Evolutionary conservation across 2,329 filamentous ascomycete species (phyloP).

Genomic region (Balansia obtecta): DNA sequence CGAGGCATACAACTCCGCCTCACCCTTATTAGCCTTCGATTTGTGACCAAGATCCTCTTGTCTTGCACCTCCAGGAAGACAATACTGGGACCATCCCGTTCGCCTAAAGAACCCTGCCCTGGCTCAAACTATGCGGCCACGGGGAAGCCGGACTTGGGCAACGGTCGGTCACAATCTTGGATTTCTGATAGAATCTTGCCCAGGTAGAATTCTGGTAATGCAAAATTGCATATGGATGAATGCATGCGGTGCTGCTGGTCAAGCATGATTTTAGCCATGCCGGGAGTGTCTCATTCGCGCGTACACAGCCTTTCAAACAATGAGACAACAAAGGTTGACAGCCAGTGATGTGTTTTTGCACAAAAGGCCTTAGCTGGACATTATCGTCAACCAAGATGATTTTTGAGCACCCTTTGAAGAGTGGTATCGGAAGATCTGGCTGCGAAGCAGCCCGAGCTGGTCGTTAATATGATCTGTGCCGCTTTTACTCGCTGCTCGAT

Average conservation of each 20-base stretch:
- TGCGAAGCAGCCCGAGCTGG: not conserved
- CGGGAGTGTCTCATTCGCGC: not conserved
- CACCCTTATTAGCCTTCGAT: not conserved
- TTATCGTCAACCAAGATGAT: slow-evolving; percentile 33
- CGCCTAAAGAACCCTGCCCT: not conserved
- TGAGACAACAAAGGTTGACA: not conserved
- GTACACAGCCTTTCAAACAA: not conserved
- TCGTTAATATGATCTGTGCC: not conserved
- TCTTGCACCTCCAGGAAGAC: not conserved
- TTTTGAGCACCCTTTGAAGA: slow-evolving; percentile 28
- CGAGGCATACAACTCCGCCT: not conserved
- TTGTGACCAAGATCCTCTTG: not conserved
- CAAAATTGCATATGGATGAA: slow-evolving; percentile 24
- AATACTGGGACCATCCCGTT: not conserved
- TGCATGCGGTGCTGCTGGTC: slow-evolving; percentile 34
- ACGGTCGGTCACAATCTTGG: not conserved
- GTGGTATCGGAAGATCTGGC: slow-evolving; percentile 15
- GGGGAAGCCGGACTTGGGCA: not conserved
- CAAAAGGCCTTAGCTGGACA: slow-evolving; percentile 31
- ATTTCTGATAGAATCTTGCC: slow-evolving; percentile 13
- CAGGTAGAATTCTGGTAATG: slow-evolving; percentile 27
- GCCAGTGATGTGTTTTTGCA: slow-evolving; percentile 17
- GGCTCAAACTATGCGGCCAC: not conserved
- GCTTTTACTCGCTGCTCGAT: not conserved
- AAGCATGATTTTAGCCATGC: slow-evolving; percentile 24